Conservation (phyloP, 192 early-diverging fungal genomes). For the Linnemannia schmuckeri region DNA sequence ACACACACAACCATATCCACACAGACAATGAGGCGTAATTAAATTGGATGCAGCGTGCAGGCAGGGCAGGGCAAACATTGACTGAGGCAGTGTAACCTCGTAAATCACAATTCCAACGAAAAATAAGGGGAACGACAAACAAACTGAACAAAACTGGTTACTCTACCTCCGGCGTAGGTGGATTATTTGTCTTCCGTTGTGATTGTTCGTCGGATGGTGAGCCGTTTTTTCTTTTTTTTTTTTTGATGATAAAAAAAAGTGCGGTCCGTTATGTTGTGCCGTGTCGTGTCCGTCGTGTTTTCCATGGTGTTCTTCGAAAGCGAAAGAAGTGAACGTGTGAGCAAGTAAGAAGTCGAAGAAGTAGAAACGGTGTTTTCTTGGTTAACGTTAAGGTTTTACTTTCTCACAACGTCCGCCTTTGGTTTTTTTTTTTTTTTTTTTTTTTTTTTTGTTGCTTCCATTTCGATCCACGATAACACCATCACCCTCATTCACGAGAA, state of each 20-base stretch:
- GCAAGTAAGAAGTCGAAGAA: not conserved
- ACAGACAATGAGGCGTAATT: not conserved
- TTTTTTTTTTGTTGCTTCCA: not conserved
- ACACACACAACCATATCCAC: not conserved
- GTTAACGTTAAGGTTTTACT: not conserved
- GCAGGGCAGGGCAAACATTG: not conserved
- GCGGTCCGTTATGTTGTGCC: not conserved
- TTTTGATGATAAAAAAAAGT: not conserved
- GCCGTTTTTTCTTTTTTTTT: not conserved
- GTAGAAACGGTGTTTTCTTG: not conserved
- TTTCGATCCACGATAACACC: not conserved
- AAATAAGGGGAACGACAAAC: not conserved
- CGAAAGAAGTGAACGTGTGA: not conserved
- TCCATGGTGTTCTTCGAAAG: not conserved
- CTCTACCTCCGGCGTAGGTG: not conserved
- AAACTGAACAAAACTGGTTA: not conserved
- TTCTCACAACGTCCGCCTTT: not conserved
- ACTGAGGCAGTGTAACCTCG: not conserved
- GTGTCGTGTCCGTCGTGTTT: not conserved
- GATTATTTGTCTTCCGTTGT: slow-evolving; percentile 1
- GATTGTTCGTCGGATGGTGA: not conserved
- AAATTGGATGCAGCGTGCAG: too few relatives aligned
- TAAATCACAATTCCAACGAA: not conserved
- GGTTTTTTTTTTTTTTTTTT: too few relatives aligned
- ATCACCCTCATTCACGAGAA: not conserved